Conservation (phyloP, 805 yeast genomes). For the Kregervanrija fluxuum region DNA sequence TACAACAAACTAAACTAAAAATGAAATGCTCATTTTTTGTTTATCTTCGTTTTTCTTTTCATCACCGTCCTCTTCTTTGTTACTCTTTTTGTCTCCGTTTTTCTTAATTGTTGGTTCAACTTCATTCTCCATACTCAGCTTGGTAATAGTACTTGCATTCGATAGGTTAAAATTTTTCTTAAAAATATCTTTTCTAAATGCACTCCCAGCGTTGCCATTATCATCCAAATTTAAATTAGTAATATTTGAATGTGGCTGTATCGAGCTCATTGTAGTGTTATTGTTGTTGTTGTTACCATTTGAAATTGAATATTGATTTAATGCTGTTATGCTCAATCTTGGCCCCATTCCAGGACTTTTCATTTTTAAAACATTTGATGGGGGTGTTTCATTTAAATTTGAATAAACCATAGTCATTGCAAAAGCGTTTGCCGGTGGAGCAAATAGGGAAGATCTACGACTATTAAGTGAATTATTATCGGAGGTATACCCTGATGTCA, state of each 20-base stretch:
- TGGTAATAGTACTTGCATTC: not conserved
- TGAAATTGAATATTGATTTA: conserved; percentile 11
- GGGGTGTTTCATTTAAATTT: conserved; percentile 4
- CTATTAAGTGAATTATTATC: conserved; percentile 18
- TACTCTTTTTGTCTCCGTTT: not conserved
- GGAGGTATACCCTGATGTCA: conserved; percentile 12
- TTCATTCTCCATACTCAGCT: not conserved
- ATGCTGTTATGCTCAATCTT: conserved; percentile 9
- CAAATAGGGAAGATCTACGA: conserved; percentile 22
- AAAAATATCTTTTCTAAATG: conserved; percentile 16
- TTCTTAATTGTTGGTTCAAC: not conserved
- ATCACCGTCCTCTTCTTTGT: not conserved
- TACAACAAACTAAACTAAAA: conserved; percentile 9
- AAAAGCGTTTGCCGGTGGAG: not conserved
- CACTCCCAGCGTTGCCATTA: not conserved
- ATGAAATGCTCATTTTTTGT: conserved; percentile 22
- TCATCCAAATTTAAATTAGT: conserved; percentile 1
- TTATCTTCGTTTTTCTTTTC: conserved; percentile 2
- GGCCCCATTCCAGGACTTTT: conserved; percentile 3
- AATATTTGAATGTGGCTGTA: not conserved
- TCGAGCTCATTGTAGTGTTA: not conserved
- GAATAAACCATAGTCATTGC: not conserved
- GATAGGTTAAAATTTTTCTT: conserved; percentile 23
- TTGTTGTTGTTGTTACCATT: not conserved
- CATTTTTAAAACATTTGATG: not conserved